Evolutionary conservation across 495 filamentous ascomycete genomes (phyloP), one percentile per base, ranked within the genome.

Genomic region (Pyrenula aspistea): DNA sequence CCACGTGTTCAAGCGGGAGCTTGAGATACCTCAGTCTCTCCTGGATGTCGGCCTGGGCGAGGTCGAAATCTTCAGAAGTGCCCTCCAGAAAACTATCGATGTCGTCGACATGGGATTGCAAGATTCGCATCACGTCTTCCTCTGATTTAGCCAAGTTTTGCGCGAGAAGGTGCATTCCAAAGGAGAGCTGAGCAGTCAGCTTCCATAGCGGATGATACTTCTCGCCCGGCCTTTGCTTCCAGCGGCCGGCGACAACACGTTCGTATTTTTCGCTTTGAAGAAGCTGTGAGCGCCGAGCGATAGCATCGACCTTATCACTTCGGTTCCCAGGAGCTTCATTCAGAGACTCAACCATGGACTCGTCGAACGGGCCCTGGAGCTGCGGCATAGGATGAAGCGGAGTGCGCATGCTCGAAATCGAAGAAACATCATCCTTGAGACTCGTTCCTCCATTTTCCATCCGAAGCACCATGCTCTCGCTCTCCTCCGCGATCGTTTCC

Each of bases 361-460:
- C 93, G 64, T 92, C 87, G 64, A 97, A 96, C 52, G 93, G 88
- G 53, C 82, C 87, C 64, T 96, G 93, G 77, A 98, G 87, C 53
- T 82, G 81, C 15, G 83, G 69, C 56, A 98, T 86, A 1, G 93
- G 93, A 69, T 95, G 89, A 19, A 74, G 66, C 10, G 87, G 86
- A 12, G 75, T 74, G 21, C 73, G 55, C 24, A 19, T 56, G 49
- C 31, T 42, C 15, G 31, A 42, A 15, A 42, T 42, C 31, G 31
- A 42, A 42, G 31, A 42, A 4, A 42, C 31, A 15, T 42, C 31
- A 15, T 42, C 31, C 31, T 42, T 42, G 4, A 42, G 8, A 42
- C 31, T 42, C 8, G 31, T 15, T 4, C 31, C 31, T 15, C 31
- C 31, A 42, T 42, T 42, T 15, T 42, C 31, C 31, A 42, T 42